Conservation (phyloP, 2,329 filamentous ascomycete species). For the Diplodia intermedia region DNA sequence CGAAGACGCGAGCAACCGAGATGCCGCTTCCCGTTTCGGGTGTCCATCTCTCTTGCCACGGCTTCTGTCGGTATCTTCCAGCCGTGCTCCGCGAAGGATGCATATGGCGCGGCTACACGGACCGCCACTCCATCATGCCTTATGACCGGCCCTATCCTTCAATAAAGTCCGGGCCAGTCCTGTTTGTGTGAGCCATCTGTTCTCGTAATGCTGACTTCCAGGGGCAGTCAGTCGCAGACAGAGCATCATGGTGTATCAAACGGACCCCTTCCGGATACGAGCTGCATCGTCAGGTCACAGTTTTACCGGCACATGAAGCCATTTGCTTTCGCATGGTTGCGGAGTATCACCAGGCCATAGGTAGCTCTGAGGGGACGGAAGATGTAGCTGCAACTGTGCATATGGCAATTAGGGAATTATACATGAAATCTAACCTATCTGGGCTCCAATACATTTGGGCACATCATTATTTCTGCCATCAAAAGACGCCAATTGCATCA, state of each 20-base stretch:
- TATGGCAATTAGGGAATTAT: background rate
- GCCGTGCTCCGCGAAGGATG: constrained; percentile 14
- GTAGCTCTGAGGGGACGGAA: background rate
- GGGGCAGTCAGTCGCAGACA: background rate
- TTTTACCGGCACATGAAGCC: background rate
- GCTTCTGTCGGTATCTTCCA: background rate
- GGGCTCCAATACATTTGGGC: background rate
- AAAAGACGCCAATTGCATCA: background rate
- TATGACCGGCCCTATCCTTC: background rate
- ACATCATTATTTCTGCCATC: background rate
- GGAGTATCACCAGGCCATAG: background rate
- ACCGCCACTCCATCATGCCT: constrained; percentile 1
- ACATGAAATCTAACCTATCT: background rate
- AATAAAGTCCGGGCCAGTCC: background rate
- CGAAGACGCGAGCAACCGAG: background rate
- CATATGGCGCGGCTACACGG: constrained; percentile 11
- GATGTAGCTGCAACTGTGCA: background rate
- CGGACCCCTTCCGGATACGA: background rate
- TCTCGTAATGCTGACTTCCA: background rate
- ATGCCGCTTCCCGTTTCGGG: background rate
- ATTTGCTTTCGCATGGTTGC: background rate
- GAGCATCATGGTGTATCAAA: background rate
- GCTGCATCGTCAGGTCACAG: background rate
- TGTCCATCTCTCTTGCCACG: background rate
- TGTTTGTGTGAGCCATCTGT: background rate